Evolutionary conservation across 2,329 filamentous ascomycete genomes (phyloP), one percentile per base, ranked within the genome.

Genomic region (Aspergillus hiratsukae): DNA sequence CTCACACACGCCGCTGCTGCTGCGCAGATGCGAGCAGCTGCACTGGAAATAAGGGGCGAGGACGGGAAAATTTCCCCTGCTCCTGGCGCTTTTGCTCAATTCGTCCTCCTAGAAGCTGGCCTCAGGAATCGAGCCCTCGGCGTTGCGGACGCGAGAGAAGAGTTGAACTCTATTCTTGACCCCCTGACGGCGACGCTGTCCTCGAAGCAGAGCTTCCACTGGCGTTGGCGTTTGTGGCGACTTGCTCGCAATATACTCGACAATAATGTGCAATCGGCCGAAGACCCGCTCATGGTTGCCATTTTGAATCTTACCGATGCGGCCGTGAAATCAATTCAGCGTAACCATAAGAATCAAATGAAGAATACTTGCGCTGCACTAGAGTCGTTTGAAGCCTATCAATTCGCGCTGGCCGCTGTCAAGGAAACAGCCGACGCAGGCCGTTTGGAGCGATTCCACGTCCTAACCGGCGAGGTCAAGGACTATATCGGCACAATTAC

Each of bases 141-240:
- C 37, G 64, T 66, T 27, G 58, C 61, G 21, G 61, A 67, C 27
- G 62, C 59, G 3, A 63, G 66, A 27, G 64, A 66, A 41, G 55
- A 57, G 14, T 55, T 73, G 45, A 52, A 54, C 6, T 58, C 56
- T 29, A 54, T 74, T 6, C 52, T 73, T 4, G 64, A 69, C 35
- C 67, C 64, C 4, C 37, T 68, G 17, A 62, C 58, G 10, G 58
- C 66, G 10, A 69, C 72, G 1, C 56, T 75, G 8, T 69, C 66
- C 21, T 71, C 68, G 1, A 68, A 69, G 53, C 64, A 69, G 48
- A 54, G 53, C 23, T 49, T 69, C 23, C 69, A 70, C 55, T 77
- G 74, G 74, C 65, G 69, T 54, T 76, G 75, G 75, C 71, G 75
- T 21, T 51, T 76, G 49, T 77, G 75, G 75, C 68, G 72, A 53